These are phyloP conservation scores for Cercis canadensis DNA, from an alignment of 306 rosid genomes.

Conservation along the genomic window DNA sequence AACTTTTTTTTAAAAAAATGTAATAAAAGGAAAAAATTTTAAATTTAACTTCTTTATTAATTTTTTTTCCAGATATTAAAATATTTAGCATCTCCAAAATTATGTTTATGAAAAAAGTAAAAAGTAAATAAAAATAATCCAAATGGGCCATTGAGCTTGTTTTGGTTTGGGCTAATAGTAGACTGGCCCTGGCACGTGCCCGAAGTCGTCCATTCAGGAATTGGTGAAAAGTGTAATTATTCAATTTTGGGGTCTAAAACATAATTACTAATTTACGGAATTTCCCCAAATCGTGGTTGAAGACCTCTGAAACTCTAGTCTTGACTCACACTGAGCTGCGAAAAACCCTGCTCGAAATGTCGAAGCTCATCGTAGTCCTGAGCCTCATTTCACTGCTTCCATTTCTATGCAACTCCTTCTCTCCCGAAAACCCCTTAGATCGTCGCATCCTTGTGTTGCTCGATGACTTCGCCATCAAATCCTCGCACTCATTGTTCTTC, in stretches of 20 bases:
- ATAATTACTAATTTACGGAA: not conserved
- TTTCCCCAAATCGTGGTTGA: slow-evolving; percentile 2
- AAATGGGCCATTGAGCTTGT: too few relatives aligned
- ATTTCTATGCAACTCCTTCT: slow-evolving; percentile 67
- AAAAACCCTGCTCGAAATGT: slow-evolving; percentile 54
- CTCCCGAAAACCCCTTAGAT: slow-evolving; percentile 72
- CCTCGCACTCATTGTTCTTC: slow-evolving; percentile 89
- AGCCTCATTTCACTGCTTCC: slow-evolving; percentile 63
- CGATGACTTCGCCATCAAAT: slow-evolving; percentile 84
- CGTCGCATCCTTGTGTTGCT: slow-evolving; percentile 84
- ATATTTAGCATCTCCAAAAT: too few relatives aligned
- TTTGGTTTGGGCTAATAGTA: too few relatives aligned
- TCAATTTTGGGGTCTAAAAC: too few relatives aligned
- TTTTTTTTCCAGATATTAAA: too few relatives aligned
- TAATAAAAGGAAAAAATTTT: too few relatives aligned
- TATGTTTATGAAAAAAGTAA: too few relatives aligned
- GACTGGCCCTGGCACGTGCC: not conserved
- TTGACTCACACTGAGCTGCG: slow-evolving; percentile 12
- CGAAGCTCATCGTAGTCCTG: slow-evolving; percentile 64
- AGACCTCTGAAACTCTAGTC: slow-evolving; percentile 10
- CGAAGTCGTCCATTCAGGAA: not conserved
- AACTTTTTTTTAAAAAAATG: too few relatives aligned
- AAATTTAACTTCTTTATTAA: too few relatives aligned
- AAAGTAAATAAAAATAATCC: too few relatives aligned
- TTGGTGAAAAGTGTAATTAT: not conserved